Evolutionary conservation across 2,329 filamentous ascomycete species (phyloP), one percentile per base, ranked within the genome.

Genomic region (Phialophora macrospora): DNA sequence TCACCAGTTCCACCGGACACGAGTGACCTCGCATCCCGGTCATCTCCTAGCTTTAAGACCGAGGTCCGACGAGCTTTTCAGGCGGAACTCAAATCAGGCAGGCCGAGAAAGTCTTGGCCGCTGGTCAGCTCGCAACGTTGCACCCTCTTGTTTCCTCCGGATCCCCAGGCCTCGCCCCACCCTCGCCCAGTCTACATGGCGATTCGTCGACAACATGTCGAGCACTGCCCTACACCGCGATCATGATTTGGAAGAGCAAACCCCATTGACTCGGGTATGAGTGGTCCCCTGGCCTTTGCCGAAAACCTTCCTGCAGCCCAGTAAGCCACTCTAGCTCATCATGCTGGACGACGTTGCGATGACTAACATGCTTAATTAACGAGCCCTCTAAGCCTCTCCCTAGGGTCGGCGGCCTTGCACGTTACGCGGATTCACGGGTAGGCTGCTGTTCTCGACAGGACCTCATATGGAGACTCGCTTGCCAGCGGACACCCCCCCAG

Each of bases 331-430:
- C 22, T 51, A 51, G 48, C n/a, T 11, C 48, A 51, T 26, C 1
- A 9, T 22, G 46, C 20, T 49, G 4, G 2, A 3, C 20, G 3
- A 51, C 0, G 17, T 49, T 12, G 48, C 20, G 9, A 51, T 51
- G 48, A 51, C 48, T 51, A 51, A 22, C 9, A 5, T 14, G 48
- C 48, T 51, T 51, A 26, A 51, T 20, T 51, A 51, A 51, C 12
- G 20, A 28, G 24, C 22, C 5, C n/a, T 51, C 48, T 24, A 24
- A 51, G 48, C 48, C 48, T 28, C 22, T 4, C 20, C 20, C 20
- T 51, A 26, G 22, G 2, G 24, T 28, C 5, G 48, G 48, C 14
- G 48, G 48, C 48, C 48, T 51, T 11, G 48, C 24, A 12, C 48
- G 48, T 14, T 20, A 24, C 48, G 48, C 20, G 24, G 20, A 1